These are phyloP conservation scores for Hibiscus mutabilis DNA, from an alignment of 345 rosid genomes.

Conservation along the genomic window DNA sequence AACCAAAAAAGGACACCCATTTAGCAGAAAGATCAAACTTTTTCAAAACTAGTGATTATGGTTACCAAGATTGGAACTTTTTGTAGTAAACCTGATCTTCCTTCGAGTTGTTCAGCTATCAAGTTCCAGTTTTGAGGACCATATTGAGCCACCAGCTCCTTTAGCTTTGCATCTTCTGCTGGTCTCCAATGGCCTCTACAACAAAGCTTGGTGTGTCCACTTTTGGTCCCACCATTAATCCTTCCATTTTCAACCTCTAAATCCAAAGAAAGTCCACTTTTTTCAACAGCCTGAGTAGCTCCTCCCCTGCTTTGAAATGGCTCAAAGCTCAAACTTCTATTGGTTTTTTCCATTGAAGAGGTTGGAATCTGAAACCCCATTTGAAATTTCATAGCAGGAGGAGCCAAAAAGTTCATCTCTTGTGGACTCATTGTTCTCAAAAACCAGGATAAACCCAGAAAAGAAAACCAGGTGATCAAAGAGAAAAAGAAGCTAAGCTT, in stretches of 20 bases:
- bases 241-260: constrained; percentile 22
- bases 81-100: constrained; percentile 71
- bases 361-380: constrained; percentile 28
- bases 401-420: constrained; percentile 25
- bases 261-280: constrained; percentile 21
- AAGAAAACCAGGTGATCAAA: background rate
- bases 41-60: background rate
- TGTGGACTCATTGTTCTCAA: constrained; percentile 28
- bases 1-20: constrained; percentile 4
- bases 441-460: background rate
- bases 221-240: constrained; percentile 14
- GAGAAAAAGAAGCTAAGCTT: background rate
- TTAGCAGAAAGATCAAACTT: background rate
- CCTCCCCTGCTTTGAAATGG: constrained; percentile 23
- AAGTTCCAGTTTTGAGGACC: constrained; percentile 99
- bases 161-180: constrained; percentile 74
- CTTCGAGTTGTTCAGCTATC: constrained; percentile 75
- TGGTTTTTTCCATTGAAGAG: constrained; percentile 21
- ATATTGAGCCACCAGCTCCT: constrained; percentile 61
- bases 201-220: constrained; percentile 41
- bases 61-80: background rate
- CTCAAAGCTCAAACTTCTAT: constrained; percentile 14
- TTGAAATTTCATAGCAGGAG: constrained; percentile 19
- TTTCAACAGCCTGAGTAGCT: constrained; percentile 4
- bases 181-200: constrained; percentile 96